Base-by-base conservation (phyloP, 805 yeast genomes). In the Starmerella apis region DNA sequence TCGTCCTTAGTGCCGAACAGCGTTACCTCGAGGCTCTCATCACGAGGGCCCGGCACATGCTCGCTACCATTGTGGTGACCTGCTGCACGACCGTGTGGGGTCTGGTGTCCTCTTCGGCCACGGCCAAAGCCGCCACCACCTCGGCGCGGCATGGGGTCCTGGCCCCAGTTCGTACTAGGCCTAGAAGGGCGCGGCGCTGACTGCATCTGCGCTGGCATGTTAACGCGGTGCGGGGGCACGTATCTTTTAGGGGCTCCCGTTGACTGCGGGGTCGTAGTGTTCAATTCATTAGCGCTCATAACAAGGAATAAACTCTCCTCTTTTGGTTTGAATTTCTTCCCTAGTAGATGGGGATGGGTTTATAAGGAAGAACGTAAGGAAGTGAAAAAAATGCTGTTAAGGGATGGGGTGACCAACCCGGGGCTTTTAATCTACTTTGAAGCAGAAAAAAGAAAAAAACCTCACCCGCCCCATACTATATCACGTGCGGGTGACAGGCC, bases 21-120 rank as follows among this genome's bases (percentile, higher is more conserved):
- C 63, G 86, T 87, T 50, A 74, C 61, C 72, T 92, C 98, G 58
- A 81, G 62, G 51, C 73, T 72, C 61, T 77, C 78, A 68, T 84
- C 83, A 57, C 70, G 74, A 50, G 80, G 76, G 54, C 94, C 86
- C 52, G 94, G 94, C 57, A 79, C 73, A 66, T 90, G 97, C 64
- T 78, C 78, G 60, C 96, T 97, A 64, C 87, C 83, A 49, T 73
- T 81, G 77, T 86, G 92, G 57, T 75, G 74, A 61, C 98, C 98
- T 14, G 56, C 56, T 16, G 53, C 48, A 18, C 48, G 50, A 42
- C 52, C 53, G 48, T 56, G 56, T 3, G 60, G 59, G 41, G 51
- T 44, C 20, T 25, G 45, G 33, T 52, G 52, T 43, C 47, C 50
- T 7, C 49, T 33, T 58, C 78, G 82, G 57, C 81, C 82, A 54